A percentile compares a stretch with the other conserved stretches of the same genome.
phyloP scores from a whole-genome alignment of 1,284 basidiomycete genomes.

The Leccinum discolor region DNA sequence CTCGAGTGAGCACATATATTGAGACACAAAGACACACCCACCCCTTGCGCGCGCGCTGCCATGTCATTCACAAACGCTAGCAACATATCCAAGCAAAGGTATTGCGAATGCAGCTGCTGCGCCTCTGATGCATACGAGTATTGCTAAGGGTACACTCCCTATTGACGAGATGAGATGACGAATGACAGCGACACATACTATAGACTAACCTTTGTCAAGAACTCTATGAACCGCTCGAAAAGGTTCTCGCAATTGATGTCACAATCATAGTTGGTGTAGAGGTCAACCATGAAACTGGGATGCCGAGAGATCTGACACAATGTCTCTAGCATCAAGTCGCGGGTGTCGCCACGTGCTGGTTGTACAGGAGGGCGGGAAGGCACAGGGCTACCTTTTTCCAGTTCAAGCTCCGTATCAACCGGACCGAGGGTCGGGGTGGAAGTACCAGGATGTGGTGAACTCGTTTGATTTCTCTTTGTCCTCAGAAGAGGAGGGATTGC shows the following conservation, averaged over 20 bases:
- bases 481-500: conserved; percentile 50
- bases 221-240: conserved; percentile 90
- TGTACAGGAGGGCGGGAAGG: conserved; percentile 62
- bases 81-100: conserved; percentile 88
- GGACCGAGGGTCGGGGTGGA: conserved; percentile 48
- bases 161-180: conserved; percentile 11
- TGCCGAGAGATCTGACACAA: conserved; percentile 80
- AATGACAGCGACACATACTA: background rate
- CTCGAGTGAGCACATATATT: conserved; percentile 25
- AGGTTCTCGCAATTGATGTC: conserved; percentile 96
- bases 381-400: conserved; percentile 51
- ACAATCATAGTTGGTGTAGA: conserved; percentile 97
- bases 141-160: conserved; percentile 79
- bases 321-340: conserved; percentile 91
- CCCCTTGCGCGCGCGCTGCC: conserved; percentile 76
- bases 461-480: conserved; percentile 32
- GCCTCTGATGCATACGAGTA: conserved; percentile 63
- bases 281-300: conserved; percentile 91
- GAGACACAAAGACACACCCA: conserved; percentile 38
- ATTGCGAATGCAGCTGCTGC: conserved; percentile 80
- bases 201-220: conserved; percentile 75
- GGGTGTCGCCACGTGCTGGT: conserved; percentile 85
- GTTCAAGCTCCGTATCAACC: conserved; percentile 44
- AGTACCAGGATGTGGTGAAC: conserved; percentile 53
- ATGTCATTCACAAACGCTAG: conserved; percentile 89